These are phyloP conservation scores for Alternaria triticina DNA, from an alignment of 2,329 filamentous ascomycete species.

Conservation along the genomic window DNA sequence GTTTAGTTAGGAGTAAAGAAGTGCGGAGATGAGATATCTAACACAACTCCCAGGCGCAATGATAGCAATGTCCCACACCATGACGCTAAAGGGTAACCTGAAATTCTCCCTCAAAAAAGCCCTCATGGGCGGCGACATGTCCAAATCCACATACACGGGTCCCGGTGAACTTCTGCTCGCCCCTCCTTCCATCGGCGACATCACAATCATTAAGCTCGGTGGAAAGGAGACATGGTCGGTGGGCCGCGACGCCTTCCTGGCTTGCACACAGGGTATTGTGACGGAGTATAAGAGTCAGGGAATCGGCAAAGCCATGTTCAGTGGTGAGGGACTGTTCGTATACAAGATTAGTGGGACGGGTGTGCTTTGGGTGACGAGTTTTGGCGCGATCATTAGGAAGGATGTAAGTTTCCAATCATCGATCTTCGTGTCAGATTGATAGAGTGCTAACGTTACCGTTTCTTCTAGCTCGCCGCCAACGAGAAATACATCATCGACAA, in stretches of 20 bases:
- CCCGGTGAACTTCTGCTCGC: slow-evolving; percentile 89
- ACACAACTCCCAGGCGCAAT: slow-evolving; percentile 67
- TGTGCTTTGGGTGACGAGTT: slow-evolving; percentile 87
- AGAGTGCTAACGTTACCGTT: neutral
- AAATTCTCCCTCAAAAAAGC: slow-evolving; percentile 93
- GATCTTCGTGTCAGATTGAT: neutral
- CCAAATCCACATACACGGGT: slow-evolving; percentile 80
- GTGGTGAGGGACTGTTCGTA: slow-evolving; percentile 88
- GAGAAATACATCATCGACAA: slow-evolving; percentile 95
- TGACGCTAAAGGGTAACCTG: slow-evolving; percentile 80
- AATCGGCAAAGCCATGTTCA: slow-evolving; percentile 89
- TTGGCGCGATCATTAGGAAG: slow-evolving; percentile 94
- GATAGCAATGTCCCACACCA: slow-evolving; percentile 91
- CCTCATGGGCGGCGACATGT: slow-evolving; percentile 80
- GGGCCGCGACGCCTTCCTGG: slow-evolving; percentile 85
- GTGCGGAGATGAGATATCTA: neutral
- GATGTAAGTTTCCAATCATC: slow-evolving; percentile 67
- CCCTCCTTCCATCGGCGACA: slow-evolving; percentile 80
- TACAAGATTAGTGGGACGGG: slow-evolving; percentile 85
- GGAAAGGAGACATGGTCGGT: slow-evolving; percentile 82
- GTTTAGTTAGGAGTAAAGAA: no score
- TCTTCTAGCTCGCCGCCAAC: slow-evolving; percentile 36
- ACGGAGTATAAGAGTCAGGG: slow-evolving; percentile 88
- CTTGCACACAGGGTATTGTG: slow-evolving; percentile 82
- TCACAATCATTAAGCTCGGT: slow-evolving; percentile 76